Evolutionary conservation across 306 rosid species (phyloP).

Genomic region (Citrullus colocynthis): DNA sequence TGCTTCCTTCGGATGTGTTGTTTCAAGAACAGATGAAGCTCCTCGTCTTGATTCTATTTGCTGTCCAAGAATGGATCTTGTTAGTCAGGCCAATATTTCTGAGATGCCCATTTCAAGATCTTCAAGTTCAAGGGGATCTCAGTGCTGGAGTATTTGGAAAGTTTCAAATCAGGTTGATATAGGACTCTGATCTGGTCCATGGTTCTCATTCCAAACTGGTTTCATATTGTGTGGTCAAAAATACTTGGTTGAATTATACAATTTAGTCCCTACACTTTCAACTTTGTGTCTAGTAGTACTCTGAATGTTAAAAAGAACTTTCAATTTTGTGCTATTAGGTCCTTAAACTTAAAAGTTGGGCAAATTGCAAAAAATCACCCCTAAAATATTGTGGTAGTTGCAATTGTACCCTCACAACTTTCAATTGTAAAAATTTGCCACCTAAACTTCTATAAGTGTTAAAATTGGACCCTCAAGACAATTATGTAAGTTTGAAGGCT

Average conservation of each 20-base stretch:
- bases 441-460: too few species aligned
- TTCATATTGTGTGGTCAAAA: background rate
- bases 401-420: too few species aligned
- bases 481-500: too few species aligned
- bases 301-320: background rate
- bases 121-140: constrained; percentile 62
- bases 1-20: constrained; percentile 91
- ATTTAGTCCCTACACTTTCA: background rate
- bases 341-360: background rate
- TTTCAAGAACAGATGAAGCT: constrained; percentile 67
- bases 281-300: background rate
- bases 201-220: background rate
- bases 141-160: constrained; percentile 98
- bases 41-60: constrained; percentile 54
- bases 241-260: background rate
- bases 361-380: too few species aligned
- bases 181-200: background rate
- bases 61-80: constrained; percentile 99
- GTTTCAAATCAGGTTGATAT: constrained; percentile 62
- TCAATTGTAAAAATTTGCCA: too few species aligned
- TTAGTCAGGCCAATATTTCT: constrained; percentile 69
- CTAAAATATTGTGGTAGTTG: too few species aligned
- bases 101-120: constrained; percentile 85
- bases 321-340: background rate
- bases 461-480: too few species aligned